phyloP scores from a whole-genome alignment of 441 rosid species.

The Biscutella laevigata region DNA sequence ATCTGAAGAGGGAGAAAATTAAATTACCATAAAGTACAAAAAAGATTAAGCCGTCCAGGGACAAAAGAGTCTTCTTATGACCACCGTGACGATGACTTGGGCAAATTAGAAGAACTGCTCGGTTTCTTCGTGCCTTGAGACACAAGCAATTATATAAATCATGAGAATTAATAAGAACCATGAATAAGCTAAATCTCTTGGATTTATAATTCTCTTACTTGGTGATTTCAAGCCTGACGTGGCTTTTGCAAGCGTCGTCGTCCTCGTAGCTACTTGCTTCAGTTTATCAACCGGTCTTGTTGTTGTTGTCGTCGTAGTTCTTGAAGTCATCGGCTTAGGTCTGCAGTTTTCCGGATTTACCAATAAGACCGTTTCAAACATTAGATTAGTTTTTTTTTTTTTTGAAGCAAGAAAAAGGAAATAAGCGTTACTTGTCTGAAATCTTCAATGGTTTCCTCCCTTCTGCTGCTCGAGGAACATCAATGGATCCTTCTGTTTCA shows the following conservation, averaged over 20 bases:
- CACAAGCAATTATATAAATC: background rate
- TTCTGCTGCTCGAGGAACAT: conserved; percentile 11
- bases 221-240: conserved; percentile 30
- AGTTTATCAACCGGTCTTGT: conserved; percentile 29
- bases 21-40: background rate
- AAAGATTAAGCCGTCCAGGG: background rate
- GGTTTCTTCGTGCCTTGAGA: conserved; percentile 43
- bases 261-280: conserved; percentile 21
- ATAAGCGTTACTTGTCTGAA: conserved; percentile 15
- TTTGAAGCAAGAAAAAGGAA: background rate
- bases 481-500: conserved; percentile 21
- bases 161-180: background rate
- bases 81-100: conserved; percentile 41
- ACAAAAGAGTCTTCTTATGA: conserved; percentile 13
- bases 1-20: background rate
- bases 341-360: conserved; percentile 11
- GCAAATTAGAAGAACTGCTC: conserved; percentile 27
- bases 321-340: conserved; percentile 23
- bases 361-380: background rate
- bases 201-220: conserved; percentile 27
- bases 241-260: conserved; percentile 23
- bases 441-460: conserved; percentile 21
- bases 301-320: conserved; percentile 13
- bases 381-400: background rate
- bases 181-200: background rate